Evolutionary conservation across 148 eudicot genomes (phyloP), one percentile per base, ranked within the genome.

Genomic region (Pharnaceum exiguum): DNA sequence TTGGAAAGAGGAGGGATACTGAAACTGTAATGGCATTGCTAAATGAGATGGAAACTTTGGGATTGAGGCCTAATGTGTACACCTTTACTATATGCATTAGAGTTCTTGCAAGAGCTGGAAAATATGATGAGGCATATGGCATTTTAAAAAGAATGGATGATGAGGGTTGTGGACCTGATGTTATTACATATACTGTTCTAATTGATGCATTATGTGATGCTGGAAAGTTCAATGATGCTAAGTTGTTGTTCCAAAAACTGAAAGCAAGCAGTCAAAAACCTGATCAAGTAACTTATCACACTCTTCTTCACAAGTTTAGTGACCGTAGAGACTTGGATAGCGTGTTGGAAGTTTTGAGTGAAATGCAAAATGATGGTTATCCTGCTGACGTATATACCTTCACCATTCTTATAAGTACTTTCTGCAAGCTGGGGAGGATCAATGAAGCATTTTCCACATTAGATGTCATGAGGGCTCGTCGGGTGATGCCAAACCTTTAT

Each of bases 71-170:
- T 17, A 93, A 93, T 76, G 84, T 85, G 16, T 93, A 93, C 42
- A 93, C 98, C 2, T 93, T 77, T 48, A 93, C 90, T 18, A 93
- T 93, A 55, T 93, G 96, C 73, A 89, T 89, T 36, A 71, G 96
- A 71, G 94, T 75, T 38, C 80, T 81, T 39, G 86, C 82, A 31
- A 77, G 79, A 42, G 82, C 80, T 3, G 86, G 86, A 33, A 81
- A 57, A 57, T 66, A 74, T 23, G 67, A 72, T 10, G 73, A 81
- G 59, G 86, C 86, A 2, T 71, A 33, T 59, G 59, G 59, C 33
- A 71, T 81, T 18, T 55, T 81, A 69, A 63, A 81, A 62, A 69
- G 78, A 57, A 81, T 81, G 86, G 74, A 79, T 10, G 72, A 75
- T 12, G 96, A 83, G 28, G 96, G 94, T 25, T 85, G 94, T 73